Base-by-base conservation (phyloP, 768 basidiomycete genomes). In the Myochromella boudieri region DNA sequence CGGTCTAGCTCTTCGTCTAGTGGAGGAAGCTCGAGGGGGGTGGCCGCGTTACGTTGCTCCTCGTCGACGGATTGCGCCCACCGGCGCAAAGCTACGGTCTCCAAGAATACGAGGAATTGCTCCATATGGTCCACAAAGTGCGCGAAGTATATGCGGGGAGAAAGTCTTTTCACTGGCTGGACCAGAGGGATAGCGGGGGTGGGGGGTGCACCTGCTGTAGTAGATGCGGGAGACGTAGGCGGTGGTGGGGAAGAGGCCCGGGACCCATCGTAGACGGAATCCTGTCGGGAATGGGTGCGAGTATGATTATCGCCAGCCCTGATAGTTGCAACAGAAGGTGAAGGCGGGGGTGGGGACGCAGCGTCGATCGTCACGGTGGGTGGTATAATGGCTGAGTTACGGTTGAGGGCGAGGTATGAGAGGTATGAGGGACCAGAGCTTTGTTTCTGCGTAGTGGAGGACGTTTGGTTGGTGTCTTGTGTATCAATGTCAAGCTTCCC, bases 61-160 rank as follows among this genome's bases (percentile, higher is more conserved):
- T 48, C 49, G 24, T 53, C 56, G n/a, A 91, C 72, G 17, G 67
- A 73, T 62, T 95, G 91, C 4, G 80, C 80, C 91, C 92, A 98
- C 6, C 92, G 74, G 20, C 81, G 75, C 31, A 68, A 58, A 2
- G 92, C 90, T 24, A 98, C 87, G 5, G 84, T 83, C 67, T 98
- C 95, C 7, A 99, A 77, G 64, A 97, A 98, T 1, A 78, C 72
- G 31, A 91, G 76, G 54, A 99, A 95, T 46, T 90, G 81, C 2
- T 74, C 74, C 48, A 87, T 81, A 56, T 95, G 91, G 59, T 95
- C 91, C 28, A 97, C 85, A 53, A 97, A 98, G 62, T 97, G 92
- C 0, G 93, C 85, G 59, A 97, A 98, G 64, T 92, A 98, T 25
- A 87, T 71, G 3, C 85, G 72, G 0, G 95, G 93, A 0, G 92